phyloP scores from a whole-genome alignment of 2,329 filamentous ascomycete species.

The Xylaria sp. region DNA sequence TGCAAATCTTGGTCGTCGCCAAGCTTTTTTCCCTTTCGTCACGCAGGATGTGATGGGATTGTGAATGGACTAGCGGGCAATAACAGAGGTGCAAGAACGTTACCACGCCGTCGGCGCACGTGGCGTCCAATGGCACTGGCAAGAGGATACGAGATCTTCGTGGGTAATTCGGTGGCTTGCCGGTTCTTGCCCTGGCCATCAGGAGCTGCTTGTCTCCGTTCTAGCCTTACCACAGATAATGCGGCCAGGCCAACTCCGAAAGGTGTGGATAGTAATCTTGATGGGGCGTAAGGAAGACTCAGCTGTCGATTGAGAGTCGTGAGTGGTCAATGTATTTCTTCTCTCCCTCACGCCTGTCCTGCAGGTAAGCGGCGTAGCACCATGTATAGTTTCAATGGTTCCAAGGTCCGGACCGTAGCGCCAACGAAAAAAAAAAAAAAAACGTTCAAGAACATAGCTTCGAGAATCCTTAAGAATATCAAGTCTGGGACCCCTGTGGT shows the following conservation, averaged over 20 bases:
- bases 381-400: neutral
- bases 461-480: slow-evolving; percentile 2
- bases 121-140: slow-evolving; percentile 30
- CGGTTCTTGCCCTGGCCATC: slow-evolving; percentile 21
- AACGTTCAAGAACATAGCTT: neutral
- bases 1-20: neutral
- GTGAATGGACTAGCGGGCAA: slow-evolving; percentile 12
- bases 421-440: slow-evolving; percentile 1
- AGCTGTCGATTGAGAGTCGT: slow-evolving; percentile 8
- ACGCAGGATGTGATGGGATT: neutral
- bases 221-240: slow-evolving; percentile 25
- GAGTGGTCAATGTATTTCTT: slow-evolving; percentile 14
- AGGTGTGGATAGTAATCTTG: slow-evolving; percentile 31
- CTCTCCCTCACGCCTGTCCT: slow-evolving; percentile 13
- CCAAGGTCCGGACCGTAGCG: slow-evolving; percentile 4
- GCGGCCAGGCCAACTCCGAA: slow-evolving; percentile 17
- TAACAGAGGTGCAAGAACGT: slow-evolving; percentile 25
- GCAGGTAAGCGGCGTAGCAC: slow-evolving; percentile 29
- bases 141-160: slow-evolving; percentile 22
- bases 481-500: slow-evolving; percentile 4
- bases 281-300: slow-evolving; percentile 18
- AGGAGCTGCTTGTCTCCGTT: slow-evolving; percentile 25
- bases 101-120: slow-evolving; percentile 34
- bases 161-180: slow-evolving; percentile 25
- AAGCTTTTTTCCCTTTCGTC: slow-evolving; percentile 12